These are phyloP conservation scores for Torulaspora globosa DNA, from an alignment of 1,139 yeast species.

Conservation along the genomic window DNA sequence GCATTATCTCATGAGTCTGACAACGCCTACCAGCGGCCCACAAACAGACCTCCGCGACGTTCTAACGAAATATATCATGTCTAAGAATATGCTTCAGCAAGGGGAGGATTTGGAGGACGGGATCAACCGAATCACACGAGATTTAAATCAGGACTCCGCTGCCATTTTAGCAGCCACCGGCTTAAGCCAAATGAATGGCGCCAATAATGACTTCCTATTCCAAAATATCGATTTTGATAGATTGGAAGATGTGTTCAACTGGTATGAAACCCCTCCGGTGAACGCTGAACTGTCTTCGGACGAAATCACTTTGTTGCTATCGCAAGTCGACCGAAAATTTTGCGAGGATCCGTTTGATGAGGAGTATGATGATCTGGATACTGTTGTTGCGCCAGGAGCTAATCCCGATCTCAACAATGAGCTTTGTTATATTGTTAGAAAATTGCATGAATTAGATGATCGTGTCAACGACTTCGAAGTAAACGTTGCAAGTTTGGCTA, in stretches of 20 bases:
- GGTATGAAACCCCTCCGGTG: constrained; percentile 23
- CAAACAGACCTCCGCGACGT: constrained; percentile 35
- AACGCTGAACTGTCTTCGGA: constrained; percentile 19
- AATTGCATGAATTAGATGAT: constrained; percentile 33
- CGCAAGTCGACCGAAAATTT: constrained; percentile 30
- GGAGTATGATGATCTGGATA: constrained; percentile 30
- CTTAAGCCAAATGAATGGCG: constrained; percentile 32
- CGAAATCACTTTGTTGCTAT: constrained; percentile 24
- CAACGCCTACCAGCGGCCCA: constrained; percentile 36
- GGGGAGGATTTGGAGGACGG: constrained; percentile 32
- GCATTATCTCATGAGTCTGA: constrained; percentile 49
- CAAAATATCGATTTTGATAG: constrained; percentile 35
- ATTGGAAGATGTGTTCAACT: constrained; percentile 32
- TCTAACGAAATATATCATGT: constrained; percentile 30
- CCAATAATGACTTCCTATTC: constrained; percentile 31
- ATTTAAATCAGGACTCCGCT: constrained; percentile 35
- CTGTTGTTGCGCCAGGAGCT: constrained; percentile 34
- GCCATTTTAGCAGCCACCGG: constrained; percentile 38
- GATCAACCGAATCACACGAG: constrained; percentile 29
- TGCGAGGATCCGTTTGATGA: constrained; percentile 35
- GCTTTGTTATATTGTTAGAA: constrained; percentile 33
- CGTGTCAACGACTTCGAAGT: constrained; percentile 37
- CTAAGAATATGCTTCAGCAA: constrained; percentile 28
- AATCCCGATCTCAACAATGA: constrained; percentile 31
- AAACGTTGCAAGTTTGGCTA: constrained; percentile 37